Percentiles rank a stretch among this genome's conserved stretches.
phyloP scores from a whole-genome alignment of 768 basidiomycete genomes.

The Leccinellum rugosiceps region DNA sequence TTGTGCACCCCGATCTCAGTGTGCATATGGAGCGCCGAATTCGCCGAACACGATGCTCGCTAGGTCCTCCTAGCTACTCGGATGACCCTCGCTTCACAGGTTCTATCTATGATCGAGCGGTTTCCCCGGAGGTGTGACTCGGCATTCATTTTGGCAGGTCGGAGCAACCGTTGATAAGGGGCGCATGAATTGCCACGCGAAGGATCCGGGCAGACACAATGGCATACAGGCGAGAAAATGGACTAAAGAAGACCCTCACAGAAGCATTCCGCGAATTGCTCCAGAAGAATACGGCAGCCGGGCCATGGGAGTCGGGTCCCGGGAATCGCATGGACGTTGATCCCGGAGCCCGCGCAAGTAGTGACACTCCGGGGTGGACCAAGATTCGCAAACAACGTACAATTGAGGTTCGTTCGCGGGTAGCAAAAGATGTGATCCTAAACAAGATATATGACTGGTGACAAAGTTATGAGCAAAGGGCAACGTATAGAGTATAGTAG shows the following conservation, averaged over 20 bases:
- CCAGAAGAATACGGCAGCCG: background rate
- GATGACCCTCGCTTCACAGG: background rate
- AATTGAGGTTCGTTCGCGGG: background rate
- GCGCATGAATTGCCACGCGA: background rate
- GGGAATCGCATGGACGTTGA: conserved; percentile 4
- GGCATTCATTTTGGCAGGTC: background rate
- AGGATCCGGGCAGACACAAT: background rate
- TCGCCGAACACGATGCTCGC: background rate
- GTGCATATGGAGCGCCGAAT: background rate
- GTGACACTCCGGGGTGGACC: background rate
- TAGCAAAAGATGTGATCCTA: background rate
- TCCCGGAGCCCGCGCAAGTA: background rate
- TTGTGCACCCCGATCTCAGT: background rate
- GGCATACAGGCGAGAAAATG: background rate
- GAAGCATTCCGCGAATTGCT: conserved; percentile 10
- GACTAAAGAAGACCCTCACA: background rate
- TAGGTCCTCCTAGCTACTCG: conserved; percentile 3
- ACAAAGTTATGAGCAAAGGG: conserved; percentile 7
- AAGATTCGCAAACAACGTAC: conserved; percentile 1
- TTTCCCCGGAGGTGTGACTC: background rate
- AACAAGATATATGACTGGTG: background rate
- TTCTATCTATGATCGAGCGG: background rate
- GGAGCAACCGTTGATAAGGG: background rate
- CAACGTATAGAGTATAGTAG: conserved; percentile 8
- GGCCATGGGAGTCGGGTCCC: background rate